A percentile compares a stretch with the other conserved stretches of the same genome.
These are phyloP conservation scores for Penicillium sp. DNA, from an alignment of 2,329 filamentous ascomycete genomes.

Conservation along the genomic window DNA sequence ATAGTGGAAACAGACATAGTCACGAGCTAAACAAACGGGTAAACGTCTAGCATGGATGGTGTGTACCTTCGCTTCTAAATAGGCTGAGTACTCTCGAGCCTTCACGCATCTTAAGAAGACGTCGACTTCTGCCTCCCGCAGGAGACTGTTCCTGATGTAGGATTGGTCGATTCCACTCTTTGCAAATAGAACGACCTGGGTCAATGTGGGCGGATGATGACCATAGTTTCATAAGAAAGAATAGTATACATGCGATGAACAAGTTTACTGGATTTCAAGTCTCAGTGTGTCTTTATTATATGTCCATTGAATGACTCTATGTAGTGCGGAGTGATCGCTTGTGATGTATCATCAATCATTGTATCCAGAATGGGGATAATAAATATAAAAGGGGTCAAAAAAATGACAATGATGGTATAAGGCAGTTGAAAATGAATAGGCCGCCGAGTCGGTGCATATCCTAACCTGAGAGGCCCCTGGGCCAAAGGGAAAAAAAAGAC, in stretches of 20 bases:
- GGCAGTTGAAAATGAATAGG: constrained; percentile 13
- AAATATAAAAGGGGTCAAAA: constrained; percentile 9
- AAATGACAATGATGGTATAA: constrained; percentile 21
- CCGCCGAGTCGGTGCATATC: background rate
- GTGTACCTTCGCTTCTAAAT: background rate
- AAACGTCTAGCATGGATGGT: background rate
- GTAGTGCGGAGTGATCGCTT: constrained; percentile 3
- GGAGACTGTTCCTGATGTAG: constrained; percentile 7
- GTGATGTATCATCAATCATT: constrained; percentile 25
- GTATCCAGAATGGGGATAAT: constrained; percentile 20
- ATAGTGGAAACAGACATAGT: background rate
- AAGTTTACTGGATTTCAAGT: background rate
- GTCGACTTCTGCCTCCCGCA: constrained; percentile 11
- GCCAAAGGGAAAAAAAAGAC: constrained; percentile 3
- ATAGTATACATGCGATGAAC: background rate
- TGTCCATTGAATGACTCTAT: constrained; percentile 1
- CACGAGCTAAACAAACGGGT: background rate
- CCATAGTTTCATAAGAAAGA: background rate
- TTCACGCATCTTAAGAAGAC: constrained; percentile 15
- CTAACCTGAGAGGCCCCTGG: background rate
- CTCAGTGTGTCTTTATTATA: background rate
- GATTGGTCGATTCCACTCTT: constrained; percentile 2
- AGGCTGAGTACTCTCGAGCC: constrained; percentile 11
- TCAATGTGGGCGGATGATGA: background rate
- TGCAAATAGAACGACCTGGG: background rate